Base-by-base conservation (phyloP, 108 stramenopile genomes). In the Skeletonema costatum region DNA sequence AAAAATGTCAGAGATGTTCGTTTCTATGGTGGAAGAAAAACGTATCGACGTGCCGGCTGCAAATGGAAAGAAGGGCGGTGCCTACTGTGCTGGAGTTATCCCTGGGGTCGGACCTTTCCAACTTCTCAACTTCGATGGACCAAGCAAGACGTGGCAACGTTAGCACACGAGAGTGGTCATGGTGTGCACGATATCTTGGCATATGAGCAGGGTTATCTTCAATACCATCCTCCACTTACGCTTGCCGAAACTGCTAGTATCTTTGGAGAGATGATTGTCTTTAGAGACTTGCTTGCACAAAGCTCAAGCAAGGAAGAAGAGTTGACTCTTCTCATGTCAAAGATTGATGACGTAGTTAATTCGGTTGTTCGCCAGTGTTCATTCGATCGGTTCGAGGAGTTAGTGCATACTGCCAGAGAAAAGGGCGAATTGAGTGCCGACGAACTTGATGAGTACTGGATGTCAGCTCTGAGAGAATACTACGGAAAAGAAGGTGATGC, bases 181-280 rank as follows among this genome's bases (percentile, higher is more conserved):
- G 84, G 75, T 17, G 71, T 68, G 50, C 84, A 85, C 35, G 79
- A 85, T 67, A 72, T 85, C 25, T 42, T 85, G 12, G 84, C 84
- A 51, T 80, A 80, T 66, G 44, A 76, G 36, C 74, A 85, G 67
- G 84, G 84, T 0, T 85, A 80, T 41, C 59, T 85, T 0, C 84
- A 85, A 67, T 85, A 77, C 58, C 79, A 85, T 60, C 84, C 84
- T 30, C 84, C 84, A 4, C 75, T 85, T 51, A 85, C 84, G 11
- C 75, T 85, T 7, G 84, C 84, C 29, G 84, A 85, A 46, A 85
- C 84, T 17, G 84, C 84, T 2, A 56, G 48, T 36, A 85, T 85
- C 51, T 85, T 85, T 77, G 84, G 84, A 8, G 84, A 85, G 56
- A 85, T 85, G 84, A 85, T 85, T 66, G 84, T 85, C 2, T 85